Evolutionary conservation across 1,139 yeast species (phyloP), one percentile per base, ranked within the genome.

Genomic region (Keqinozyma sinolaborantium): DNA sequence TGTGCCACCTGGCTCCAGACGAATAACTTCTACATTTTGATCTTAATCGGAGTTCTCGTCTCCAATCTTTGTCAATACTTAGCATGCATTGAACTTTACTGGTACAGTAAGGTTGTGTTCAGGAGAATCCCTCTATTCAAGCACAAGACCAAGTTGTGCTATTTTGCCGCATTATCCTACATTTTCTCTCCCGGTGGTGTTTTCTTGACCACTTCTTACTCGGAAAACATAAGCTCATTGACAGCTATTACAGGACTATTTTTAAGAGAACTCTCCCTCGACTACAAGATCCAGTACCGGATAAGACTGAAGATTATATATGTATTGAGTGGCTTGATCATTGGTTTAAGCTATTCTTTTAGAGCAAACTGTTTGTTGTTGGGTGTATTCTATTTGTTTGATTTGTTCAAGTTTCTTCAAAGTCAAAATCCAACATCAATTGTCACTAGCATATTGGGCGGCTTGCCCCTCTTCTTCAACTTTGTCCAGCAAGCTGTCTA

Each of bases 131-230:
- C 45, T 9, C 42, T 50, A 24, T 57, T 37, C 39, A 51, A 31
- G 31, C 39, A 32, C 21, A 45, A 35, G 42, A 26, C 34, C 9
- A 35, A 36, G 15, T 36, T 61, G 34, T 72, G 75, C 14, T 46
- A 51, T 38, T 46, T 54, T 40, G 33, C 73, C 4, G 61, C 83
- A 3, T 39, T 75, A 4, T 49, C 82, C 13, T 81, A 73, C 45
- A 56, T 80, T 1, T 39, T 83, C 11, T 77, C 85, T 12, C 92
- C 95, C 3, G 92, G 88, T 1, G 95, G 95, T 1, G 71, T 87
- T 3, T 92, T 88, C 47, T 63, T 87, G 31, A 69, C 83, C 0
- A 73, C 80, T 0, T 79, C 87, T 2, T 92, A 90, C 56, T 71
- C 94, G 0, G 98, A 92, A 56, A 76, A 88, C 24, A 48, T 76